Base-by-base conservation (phyloP, 2,329 filamentous ascomycete species). In the Phaeomoniella chlamydospora region DNA sequence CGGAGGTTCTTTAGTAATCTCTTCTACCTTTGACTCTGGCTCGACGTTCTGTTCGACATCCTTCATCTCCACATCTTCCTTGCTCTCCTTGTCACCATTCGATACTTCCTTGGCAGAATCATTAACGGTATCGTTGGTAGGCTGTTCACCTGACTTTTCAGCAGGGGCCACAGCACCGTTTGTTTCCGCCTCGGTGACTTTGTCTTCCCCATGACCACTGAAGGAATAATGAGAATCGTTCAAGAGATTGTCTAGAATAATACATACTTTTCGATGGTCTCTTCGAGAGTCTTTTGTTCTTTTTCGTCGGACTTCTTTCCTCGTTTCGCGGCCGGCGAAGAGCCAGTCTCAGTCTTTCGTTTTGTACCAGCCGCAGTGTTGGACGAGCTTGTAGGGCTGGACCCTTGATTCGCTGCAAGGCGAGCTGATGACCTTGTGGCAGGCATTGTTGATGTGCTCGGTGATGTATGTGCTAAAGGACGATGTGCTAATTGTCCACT, bases 331-430 rank as follows among this genome's bases (percentile, higher is more conserved):
- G 35, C 42, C 15, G 46, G 35, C 17, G 29, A 37, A 5, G 29
- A 18, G 29, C 18, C 15, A 9, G 43, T 29, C 2, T 45, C 35
- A 12, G 48, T 55, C 44, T 61, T 64, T 30, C 61, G 59, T 39
- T 64, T 64, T 10, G 48, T 45, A n/a, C 52, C 51, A 15, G 52
- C 44, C 6, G 49, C 17, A 15, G 47, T 18, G 4, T 34, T 16
- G 9, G 32, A 17, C 6, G 32, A 34, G 11, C 14, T 17, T 10
- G 11, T 18, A 18, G 30, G 30, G 17, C 30, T 32, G 13, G 30
- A 32, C 13, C 18, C 18, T 13, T 34, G 14, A 9, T 34, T 15
- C 32, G 32, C 13, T 4, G 32, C 32, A 13, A 34, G 16, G 32
- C 32, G 32, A 12, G 32, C 32, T 17, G 32, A 34, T 17, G 32